Percentiles rank a stretch among this genome's conserved stretches.
These are phyloP conservation scores for Alternaria metachromatica DNA, from an alignment of 2,329 filamentous ascomycete species.

Conservation along the genomic window DNA sequence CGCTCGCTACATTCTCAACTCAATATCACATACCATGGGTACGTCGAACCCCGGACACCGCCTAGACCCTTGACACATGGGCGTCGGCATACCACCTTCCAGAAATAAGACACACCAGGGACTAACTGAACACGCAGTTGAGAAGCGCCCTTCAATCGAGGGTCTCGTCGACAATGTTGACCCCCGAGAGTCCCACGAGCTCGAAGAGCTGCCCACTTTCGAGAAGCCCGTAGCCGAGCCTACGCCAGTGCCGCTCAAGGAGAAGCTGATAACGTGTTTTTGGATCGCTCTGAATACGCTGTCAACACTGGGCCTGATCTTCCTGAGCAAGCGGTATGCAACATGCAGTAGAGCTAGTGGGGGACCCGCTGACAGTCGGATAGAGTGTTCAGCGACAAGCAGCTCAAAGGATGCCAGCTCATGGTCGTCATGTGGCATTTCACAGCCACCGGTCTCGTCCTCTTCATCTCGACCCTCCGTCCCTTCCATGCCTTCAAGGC, in stretches of 20 bases:
- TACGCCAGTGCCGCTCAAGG: slow-evolving; percentile 39
- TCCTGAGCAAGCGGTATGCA: slow-evolving; percentile 54
- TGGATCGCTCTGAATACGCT: slow-evolving; percentile 55
- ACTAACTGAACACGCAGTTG: slow-evolving; percentile 38
- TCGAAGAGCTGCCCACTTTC: slow-evolving; percentile 44
- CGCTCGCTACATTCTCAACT: slow-evolving; percentile 31
- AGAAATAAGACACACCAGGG: background rate
- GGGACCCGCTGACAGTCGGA: slow-evolving; percentile 25
- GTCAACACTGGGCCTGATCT: slow-evolving; percentile 53
- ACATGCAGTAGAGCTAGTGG: background rate
- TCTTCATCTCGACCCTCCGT: slow-evolving; percentile 51
- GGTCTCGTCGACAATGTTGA: slow-evolving; percentile 49
- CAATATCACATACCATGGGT: slow-evolving; percentile 36
- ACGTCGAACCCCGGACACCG: slow-evolving; percentile 14
- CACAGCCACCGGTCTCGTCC: slow-evolving; percentile 52
- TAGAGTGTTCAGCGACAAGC: slow-evolving; percentile 54
- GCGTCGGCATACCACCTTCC: background rate
- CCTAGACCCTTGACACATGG: slow-evolving; percentile 1
- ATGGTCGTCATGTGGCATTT: slow-evolving; percentile 59
- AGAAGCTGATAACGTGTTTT: slow-evolving; percentile 47
- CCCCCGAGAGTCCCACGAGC: slow-evolving; percentile 42
- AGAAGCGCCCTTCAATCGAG: slow-evolving; percentile 48
- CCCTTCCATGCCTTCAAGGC: slow-evolving; percentile 56
- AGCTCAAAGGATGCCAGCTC: slow-evolving; percentile 54
- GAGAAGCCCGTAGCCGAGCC: slow-evolving; percentile 38